A percentile compares a stretch with the other conserved stretches of the same genome.
Conservation (phyloP, 495 filamentous ascomycete species). For the Terfezia boudieri region DNA sequence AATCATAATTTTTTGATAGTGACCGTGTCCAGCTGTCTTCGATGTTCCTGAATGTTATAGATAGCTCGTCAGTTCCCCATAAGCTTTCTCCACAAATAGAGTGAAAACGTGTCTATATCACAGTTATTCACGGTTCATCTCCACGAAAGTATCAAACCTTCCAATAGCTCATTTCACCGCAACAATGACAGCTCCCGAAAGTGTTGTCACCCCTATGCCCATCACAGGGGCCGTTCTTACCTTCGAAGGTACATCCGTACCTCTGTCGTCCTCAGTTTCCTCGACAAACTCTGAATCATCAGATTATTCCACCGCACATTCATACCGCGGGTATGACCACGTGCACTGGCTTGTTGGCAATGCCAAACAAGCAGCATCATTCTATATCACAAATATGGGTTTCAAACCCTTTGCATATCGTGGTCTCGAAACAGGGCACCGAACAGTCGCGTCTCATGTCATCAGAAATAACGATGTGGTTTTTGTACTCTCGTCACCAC, state of each 20-base stretch:
- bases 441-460: constrained; percentile 55
- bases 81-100: too few relatives aligned
- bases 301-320: neutral
- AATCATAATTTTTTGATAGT: too few relatives aligned
- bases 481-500: constrained; percentile 66
- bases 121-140: too few relatives aligned
- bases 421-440: constrained; percentile 67
- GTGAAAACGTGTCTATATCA: too few relatives aligned
- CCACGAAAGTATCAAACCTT: too few relatives aligned
- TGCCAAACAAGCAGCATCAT: constrained; percentile 75
- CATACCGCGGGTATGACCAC: neutral
- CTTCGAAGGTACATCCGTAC: neutral
- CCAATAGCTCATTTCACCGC: neutral
- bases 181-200: neutral
- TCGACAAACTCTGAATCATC: neutral
- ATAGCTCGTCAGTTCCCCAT: too few relatives aligned
- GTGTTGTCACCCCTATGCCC: neutral
- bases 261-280: neutral
- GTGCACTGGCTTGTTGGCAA: constrained; percentile 46
- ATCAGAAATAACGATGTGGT: constrained; percentile 52
- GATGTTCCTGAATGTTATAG: too few relatives aligned
- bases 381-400: constrained; percentile 66
- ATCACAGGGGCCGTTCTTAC: neutral
- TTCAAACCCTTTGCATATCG: constrained; percentile 61
- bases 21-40: too few relatives aligned